phyloP scores from a whole-genome alignment of 2,329 filamentous ascomycete genomes.

The Byssoonygena ceratinophila region DNA sequence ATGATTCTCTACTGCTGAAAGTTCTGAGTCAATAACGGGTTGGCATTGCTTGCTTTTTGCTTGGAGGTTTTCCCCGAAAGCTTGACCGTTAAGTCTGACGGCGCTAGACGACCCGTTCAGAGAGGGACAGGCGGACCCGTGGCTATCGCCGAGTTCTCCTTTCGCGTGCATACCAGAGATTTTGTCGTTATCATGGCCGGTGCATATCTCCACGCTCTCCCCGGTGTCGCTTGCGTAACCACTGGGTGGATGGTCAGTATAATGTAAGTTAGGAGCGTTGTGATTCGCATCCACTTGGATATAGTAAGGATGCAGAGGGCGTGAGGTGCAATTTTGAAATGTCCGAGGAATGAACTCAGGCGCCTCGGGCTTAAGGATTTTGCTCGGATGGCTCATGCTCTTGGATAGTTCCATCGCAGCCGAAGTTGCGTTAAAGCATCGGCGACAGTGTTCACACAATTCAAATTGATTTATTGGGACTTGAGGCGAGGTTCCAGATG shows the following conservation, averaged over 20 bases:
- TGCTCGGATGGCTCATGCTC: constrained; percentile 6
- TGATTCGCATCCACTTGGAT: constrained; percentile 6
- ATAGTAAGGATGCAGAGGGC: constrained; percentile 1
- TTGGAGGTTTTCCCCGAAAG: background rate
- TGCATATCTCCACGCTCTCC: constrained; percentile 14
- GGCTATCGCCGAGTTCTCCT: background rate
- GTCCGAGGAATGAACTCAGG: constrained; percentile 31
- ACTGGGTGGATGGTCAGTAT: constrained; percentile 7
- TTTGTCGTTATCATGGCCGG: constrained; percentile 5
- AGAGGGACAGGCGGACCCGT: background rate
- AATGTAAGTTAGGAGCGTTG: background rate
- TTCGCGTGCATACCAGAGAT: background rate
- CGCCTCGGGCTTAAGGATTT: constrained; percentile 30
- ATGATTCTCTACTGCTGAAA: background rate
- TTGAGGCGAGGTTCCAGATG: background rate
- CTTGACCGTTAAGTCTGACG: background rate
- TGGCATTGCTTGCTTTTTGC: background rate
- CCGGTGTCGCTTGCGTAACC: constrained; percentile 14
- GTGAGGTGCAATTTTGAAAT: constrained; percentile 4
- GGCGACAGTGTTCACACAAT: constrained; percentile 7
- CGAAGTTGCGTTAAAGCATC: background rate
- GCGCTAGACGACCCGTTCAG: background rate
- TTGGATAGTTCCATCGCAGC: constrained; percentile 7
- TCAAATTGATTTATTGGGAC: background rate
- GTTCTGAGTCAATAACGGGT: background rate